These are phyloP conservation scores for Colletotrichum ledebouriae DNA, from an alignment of 2,329 filamentous ascomycete species.

Conservation along the genomic window DNA sequence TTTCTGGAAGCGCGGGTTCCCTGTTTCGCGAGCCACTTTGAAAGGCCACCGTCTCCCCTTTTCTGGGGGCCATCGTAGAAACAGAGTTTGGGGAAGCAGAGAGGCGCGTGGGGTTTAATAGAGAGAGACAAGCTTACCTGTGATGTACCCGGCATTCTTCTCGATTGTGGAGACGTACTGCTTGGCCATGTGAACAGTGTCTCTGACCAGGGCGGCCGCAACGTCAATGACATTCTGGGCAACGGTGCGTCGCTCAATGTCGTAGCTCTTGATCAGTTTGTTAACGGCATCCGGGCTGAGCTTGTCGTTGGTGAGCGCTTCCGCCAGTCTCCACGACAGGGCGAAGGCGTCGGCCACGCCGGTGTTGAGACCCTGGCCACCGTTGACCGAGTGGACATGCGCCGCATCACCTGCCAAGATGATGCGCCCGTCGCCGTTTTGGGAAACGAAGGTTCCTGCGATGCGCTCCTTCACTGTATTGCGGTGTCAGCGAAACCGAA, in stretches of 20 bases:
- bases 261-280: constrained; percentile 57
- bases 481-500: constrained; percentile 9
- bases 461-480: constrained; percentile 62
- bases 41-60: not conserved
- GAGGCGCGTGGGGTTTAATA: too few species aligned
- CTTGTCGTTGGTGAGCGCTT: constrained; percentile 46
- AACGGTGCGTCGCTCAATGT: constrained; percentile 58
- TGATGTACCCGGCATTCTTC: constrained; percentile 63
- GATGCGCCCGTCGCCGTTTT: constrained; percentile 56
- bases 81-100: constrained; percentile 25
- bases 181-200: constrained; percentile 58
- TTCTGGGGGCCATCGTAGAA: constrained; percentile 16
- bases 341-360: constrained; percentile 65
- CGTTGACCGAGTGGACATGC: constrained; percentile 62
- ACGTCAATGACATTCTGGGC: constrained; percentile 62
- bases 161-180: constrained; percentile 62
- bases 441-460: constrained; percentile 61
- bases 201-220: constrained; percentile 60
- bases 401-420: constrained; percentile 65
- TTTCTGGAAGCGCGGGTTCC: constrained; percentile 20
- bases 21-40: constrained; percentile 2
- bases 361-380: constrained; percentile 65
- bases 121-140: constrained; percentile 48
- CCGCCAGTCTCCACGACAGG: constrained; percentile 65
- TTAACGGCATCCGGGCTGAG: constrained; percentile 44